Evolutionary conservation across 2,329 filamentous ascomycete species (phyloP).

Genomic region (Diaporthe aspalathi): DNA sequence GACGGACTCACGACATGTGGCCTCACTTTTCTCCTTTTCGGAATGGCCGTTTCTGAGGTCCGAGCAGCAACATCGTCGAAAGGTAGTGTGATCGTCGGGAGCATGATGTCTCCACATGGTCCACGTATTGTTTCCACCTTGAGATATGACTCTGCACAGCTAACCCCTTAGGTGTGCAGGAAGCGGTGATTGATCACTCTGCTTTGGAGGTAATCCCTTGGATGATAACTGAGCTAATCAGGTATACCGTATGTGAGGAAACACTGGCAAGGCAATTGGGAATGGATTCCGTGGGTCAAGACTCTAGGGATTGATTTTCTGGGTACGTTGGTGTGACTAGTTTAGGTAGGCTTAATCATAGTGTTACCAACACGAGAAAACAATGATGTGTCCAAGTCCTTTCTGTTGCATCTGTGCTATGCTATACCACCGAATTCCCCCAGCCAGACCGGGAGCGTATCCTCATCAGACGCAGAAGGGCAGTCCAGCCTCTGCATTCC

Average conservation of each 20-base stretch:
- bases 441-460: too few relatives aligned
- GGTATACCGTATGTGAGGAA: background rate
- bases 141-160: background rate
- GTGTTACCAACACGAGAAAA: background rate
- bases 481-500: background rate
- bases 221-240: too few relatives aligned
- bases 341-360: background rate
- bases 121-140: background rate
- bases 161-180: too few relatives aligned
- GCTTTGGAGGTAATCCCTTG: too few relatives aligned
- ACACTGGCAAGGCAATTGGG: too few relatives aligned
- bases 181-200: background rate
- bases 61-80: too few relatives aligned
- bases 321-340: background rate
- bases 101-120: too few relatives aligned
- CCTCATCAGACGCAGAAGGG: slow-evolving; percentile 15
- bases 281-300: too few relatives aligned
- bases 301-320: background rate
- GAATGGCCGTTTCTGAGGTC: too few relatives aligned
- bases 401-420: background rate
- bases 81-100: background rate
- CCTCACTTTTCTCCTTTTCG: background rate
- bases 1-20: background rate
- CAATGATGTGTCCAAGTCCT: background rate
- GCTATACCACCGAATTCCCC: background rate